phyloP scores from a whole-genome alignment of 2,329 filamentous ascomycete species.

The Gnomoniopsis smithogilvyi region DNA sequence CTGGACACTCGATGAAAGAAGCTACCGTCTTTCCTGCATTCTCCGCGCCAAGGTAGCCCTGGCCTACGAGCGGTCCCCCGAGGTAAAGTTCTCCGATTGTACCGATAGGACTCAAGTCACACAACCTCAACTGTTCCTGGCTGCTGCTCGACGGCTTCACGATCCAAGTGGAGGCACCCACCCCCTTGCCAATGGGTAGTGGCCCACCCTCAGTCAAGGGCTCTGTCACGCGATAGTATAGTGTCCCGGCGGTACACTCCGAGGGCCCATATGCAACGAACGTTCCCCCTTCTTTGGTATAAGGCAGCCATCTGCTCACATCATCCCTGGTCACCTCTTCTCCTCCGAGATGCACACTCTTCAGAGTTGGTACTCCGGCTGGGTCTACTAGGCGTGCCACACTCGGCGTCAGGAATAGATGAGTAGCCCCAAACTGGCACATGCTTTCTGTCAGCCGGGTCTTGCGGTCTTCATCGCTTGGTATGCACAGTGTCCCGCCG shows the following conservation, averaged over 20 bases:
- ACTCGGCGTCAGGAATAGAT: neutral
- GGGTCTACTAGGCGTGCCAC: neutral
- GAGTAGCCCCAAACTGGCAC: neutral
- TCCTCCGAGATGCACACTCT: neutral
- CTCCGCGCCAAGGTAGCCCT: neutral
- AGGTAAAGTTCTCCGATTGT: neutral
- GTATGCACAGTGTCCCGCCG: neutral
- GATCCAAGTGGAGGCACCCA: neutral
- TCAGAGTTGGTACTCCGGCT: neutral
- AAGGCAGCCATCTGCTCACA: neutral
- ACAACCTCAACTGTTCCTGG: neutral
- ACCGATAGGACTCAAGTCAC: too few relatives aligned
- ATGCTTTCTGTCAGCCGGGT: neutral
- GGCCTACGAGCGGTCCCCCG: neutral
- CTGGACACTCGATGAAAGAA: too few relatives aligned
- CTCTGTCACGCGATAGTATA: neutral
- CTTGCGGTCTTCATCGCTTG: neutral
- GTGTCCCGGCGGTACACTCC: neutral
- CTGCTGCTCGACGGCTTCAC: neutral
- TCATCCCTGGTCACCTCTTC: neutral
- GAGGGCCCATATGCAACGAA: neutral
- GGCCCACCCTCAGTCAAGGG: too few relatives aligned
- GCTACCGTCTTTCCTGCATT: too few relatives aligned
- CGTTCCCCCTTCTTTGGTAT: neutral
- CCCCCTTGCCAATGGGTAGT: neutral